phyloP scores from a whole-genome alignment of 2,329 filamentous ascomycete species.

The Teratosphaeria viscida region DNA sequence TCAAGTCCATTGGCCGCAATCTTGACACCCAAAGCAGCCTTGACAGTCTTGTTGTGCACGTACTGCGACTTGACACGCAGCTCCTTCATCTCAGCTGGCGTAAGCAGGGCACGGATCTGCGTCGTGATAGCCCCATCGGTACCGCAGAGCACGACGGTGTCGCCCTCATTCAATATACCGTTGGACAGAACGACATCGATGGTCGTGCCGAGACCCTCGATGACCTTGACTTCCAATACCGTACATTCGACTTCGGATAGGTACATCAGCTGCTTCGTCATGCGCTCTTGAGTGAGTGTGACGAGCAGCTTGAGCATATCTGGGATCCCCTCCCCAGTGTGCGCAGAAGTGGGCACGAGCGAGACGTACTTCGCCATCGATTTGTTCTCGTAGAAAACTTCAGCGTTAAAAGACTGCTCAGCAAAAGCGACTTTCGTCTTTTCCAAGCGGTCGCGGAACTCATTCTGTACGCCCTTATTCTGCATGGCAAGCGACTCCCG shows the following conservation, averaged over 20 bases:
- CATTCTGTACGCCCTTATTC: conserved; percentile 84
- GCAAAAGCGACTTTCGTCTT: conserved; percentile 89
- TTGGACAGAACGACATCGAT: conserved; percentile 96
- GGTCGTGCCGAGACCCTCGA: conserved; percentile 96
- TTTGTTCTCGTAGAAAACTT: conserved; percentile 96
- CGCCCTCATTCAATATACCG: conserved; percentile 86
- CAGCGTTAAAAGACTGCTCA: conserved; percentile 96
- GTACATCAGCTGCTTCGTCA: conserved; percentile 97
- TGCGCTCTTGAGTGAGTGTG: conserved; percentile 87
- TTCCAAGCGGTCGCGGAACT: conserved; percentile 82
- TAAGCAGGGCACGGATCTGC: conserved; percentile 88
- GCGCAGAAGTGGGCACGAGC: conserved; percentile 91
- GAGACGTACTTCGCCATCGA: conserved; percentile 91
- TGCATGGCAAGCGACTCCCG: conserved; percentile 82
- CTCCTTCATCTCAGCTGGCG: conserved; percentile 85
- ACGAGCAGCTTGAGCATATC: conserved; percentile 96
- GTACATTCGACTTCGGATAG: conserved; percentile 95
- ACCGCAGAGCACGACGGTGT: conserved; percentile 89
- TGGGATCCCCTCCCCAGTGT: conserved; percentile 97
- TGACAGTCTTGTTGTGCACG: conserved; percentile 98
- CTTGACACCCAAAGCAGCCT: conserved; percentile 96
- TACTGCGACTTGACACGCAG: conserved; percentile 91
- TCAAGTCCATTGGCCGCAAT: conserved; percentile 94
- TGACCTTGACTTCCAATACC: conserved; percentile 96
- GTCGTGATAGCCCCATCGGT: conserved; percentile 93